Evolutionary conservation across 1,284 basidiomycete genomes (phyloP).

Genomic region (Hemileia vastatrix): DNA sequence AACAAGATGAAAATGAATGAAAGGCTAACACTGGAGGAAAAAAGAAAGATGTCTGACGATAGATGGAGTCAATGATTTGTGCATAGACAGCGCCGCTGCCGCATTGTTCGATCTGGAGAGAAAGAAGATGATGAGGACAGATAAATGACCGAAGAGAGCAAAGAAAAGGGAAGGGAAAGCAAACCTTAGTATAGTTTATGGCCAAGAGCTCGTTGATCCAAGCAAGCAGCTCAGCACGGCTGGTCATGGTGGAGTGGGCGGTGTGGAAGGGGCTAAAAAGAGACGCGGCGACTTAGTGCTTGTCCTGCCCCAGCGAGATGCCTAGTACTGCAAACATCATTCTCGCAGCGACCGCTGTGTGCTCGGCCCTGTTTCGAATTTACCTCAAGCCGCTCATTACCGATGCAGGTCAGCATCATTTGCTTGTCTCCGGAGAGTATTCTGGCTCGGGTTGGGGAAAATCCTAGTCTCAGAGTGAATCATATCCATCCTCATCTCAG

Average conservation of each 20-base stretch:
- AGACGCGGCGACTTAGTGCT: too few relatives aligned
- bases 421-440: too few relatives aligned
- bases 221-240: slow-evolving; percentile 69
- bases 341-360: not conserved
- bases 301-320: slow-evolving; percentile 5
- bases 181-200: slow-evolving; percentile 78
- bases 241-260: slow-evolving; percentile 18
- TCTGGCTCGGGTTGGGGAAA: too few relatives aligned
- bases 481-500: too few relatives aligned
- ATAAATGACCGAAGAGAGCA: slow-evolving; percentile 39
- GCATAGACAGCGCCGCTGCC: slow-evolving; percentile 42
- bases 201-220: slow-evolving; percentile 93
- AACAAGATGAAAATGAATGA: not conserved
- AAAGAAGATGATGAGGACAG: slow-evolving; percentile 49
- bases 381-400: slow-evolving; percentile 15
- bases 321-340: slow-evolving; percentile 8
- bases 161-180: not conserved
- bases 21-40: not conserved
- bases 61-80: slow-evolving; percentile 78
- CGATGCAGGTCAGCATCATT: slow-evolving; percentile 14
- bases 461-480: too few relatives aligned
- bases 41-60: slow-evolving; percentile 51
- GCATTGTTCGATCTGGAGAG: too few relatives aligned
- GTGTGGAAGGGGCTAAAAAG: too few relatives aligned
- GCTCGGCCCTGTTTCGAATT: slow-evolving; percentile 12